Evolutionary conservation across 176 grass and related monocot genomes (phyloP).

Genomic region (Puya raimondii): DNA sequence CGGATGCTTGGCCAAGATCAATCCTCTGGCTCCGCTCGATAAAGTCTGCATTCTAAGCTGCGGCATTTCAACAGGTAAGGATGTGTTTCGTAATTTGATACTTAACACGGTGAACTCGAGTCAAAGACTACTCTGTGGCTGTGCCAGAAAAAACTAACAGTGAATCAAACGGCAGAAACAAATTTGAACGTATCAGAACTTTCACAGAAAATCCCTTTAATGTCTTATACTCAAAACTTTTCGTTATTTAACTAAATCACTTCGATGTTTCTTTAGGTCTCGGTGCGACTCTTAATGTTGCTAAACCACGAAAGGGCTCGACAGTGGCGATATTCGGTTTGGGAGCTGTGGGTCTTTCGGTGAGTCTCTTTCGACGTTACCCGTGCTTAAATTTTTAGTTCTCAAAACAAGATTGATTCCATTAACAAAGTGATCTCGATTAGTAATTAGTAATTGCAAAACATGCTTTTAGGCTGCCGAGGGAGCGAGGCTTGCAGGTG

Average conservation of each 20-base stretch:
- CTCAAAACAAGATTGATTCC: neutral
- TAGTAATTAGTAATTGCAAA: neutral
- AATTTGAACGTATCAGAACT: no score
- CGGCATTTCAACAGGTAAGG: slow-evolving; percentile 66
- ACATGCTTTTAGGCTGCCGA: slow-evolving; percentile 50
- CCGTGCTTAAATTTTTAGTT: no score
- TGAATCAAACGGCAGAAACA: no score
- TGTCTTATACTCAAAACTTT: neutral
- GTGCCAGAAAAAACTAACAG: no score
- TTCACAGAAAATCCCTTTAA: no score
- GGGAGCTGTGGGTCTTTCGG: slow-evolving; percentile 79
- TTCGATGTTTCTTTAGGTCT: slow-evolving; percentile 28
- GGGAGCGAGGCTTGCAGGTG: slow-evolving; percentile 63
- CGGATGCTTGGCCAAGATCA: slow-evolving; percentile 63
- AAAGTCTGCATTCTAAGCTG: slow-evolving; percentile 83
- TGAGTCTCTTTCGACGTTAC: slow-evolving; percentile 20
- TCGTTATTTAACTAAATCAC: neutral
- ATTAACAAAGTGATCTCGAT: neutral
- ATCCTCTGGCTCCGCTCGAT: slow-evolving; percentile 52
- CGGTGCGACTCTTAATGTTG: slow-evolving; percentile 74
- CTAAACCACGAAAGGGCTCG: slow-evolving; percentile 57
- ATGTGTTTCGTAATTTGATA: no score
- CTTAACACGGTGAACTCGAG: no score
- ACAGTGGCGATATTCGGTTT: slow-evolving; percentile 72
- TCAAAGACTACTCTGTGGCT: no score